Base-by-base conservation (phyloP, 768 basidiomycete genomes). In the Fibroporia radiculosa region DNA sequence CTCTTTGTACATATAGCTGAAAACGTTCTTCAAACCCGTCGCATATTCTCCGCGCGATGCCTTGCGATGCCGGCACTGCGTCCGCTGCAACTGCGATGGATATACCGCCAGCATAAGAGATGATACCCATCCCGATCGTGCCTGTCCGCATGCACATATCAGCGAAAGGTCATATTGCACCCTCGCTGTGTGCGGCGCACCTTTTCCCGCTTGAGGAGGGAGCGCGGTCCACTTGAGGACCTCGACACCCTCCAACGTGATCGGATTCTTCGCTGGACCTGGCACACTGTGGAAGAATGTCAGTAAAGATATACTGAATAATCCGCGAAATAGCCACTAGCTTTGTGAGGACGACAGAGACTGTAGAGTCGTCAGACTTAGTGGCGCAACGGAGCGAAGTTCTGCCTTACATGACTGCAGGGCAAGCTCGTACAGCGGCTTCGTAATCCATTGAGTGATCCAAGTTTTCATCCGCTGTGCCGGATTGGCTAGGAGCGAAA, bases 81-180 rank as follows among this genome's bases (percentile, higher is more conserved):
- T 57, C 56, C n/a, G 53, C 51, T 1, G 56, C 49, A 42, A 57
- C 47, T 6, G 51, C 51, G 23, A 57, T 52, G 20, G 48, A 52
- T 18, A 57, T 32, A 8, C 53, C 50, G 39, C 56, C 56, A 4
- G 56, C 56, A 40, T 57, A 57, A 3, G 56, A 57, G 38, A 57
- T 53, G 51, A 57, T 48, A 5, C 56, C 56, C 40, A 57, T 53
- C 8, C 49, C 56, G 12, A 57, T 26, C 11, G 56, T 55, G 16
- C 56, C 55, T 54, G 44, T n/a, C 12, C 6, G n/a, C 5, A 20
- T 20, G n/a, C 16, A 39, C 6, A n/a, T n/a, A n/a, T n/a, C n/a
- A n/a, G n/a, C n/a, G n/a, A 14, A 16, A 25, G 31, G 23, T 42
- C 29, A 25, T 19, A 38, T 14, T 31, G 16, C 14, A 10, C 20